Evolutionary conservation across 108 stramenopile species (phyloP), one percentile per base, ranked within the genome.

Genomic region (Nitzschia putrida): DNA sequence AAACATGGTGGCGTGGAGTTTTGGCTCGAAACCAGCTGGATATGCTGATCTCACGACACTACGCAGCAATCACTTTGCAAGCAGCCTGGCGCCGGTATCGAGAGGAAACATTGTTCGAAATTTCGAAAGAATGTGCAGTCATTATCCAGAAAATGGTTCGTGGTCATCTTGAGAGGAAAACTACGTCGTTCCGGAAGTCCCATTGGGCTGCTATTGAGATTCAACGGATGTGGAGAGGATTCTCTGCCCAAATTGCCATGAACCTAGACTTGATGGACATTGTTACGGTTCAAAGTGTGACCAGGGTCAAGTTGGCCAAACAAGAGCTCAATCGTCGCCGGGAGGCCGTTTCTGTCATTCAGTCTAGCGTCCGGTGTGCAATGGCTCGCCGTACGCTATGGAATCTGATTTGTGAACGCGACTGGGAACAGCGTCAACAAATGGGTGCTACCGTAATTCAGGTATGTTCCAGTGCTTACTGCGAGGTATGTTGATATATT

Each of bases 41-140:
- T 3, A 14, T 43, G 26, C 50, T 41, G 41, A 39, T 16, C 12
- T 65, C n/a, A 18, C 23, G 37, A n/a, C 42, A 29, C 8, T 23
- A 53, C 53, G 83, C 82, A 52, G 69, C 82, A 21, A 75, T 44
- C 41, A 14, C 71, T 13, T 80, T 88, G 24, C 87, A 88, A 64
- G 68, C 53, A 55, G 41, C 72, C 9, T 74, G 66, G 66, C 50
- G 74, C 14, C 66, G 74, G 22, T 74, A 61, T 39, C 57, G 41
- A n/a, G 50, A 74, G n/a, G 23, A 18, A 7, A 50, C 68, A 8
- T 23, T 45, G 37, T 74, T 56, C 56, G 47, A 20, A 11, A 74
- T 74, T 9, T 44, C 51, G 10, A 24, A 42, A 42, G 58, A 74
- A n/a, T 67, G 45, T 20, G 41, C 66, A 7, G 60, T 68, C 23